Evolutionary conservation across 164 flowering plant genomes (phyloP), one percentile per base, ranked within the genome.

Genomic region (Annona cherimola): DNA sequence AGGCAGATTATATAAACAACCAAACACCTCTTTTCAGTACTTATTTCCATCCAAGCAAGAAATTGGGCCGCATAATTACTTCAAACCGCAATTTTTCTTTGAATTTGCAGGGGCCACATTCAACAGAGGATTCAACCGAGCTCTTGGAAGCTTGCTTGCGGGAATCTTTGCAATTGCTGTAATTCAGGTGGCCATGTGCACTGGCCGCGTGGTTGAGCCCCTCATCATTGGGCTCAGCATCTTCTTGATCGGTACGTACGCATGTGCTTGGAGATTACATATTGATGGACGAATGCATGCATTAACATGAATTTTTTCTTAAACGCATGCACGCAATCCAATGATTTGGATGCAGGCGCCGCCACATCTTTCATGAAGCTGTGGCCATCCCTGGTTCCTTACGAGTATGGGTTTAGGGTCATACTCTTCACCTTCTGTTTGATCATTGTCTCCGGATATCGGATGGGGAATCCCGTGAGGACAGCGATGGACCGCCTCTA

Each of bases 91-190:
- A 26, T 26, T 26, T 26, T 26, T 26, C 35, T 26, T 26, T 26
- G 35, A 26, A 50, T 39, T 12, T 43, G 20, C 9, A 92, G 97
- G 97, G 20, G 87, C 91, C 5, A 92, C 97, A 12, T 89, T 89
- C 46, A 90, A 88, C 69, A 75, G 86, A 73, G 97, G 97, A 67
- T 86, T 92, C 85, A 92, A 92, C 74, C 79, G 96, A 42, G 94
- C 92, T n/a, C 83, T 92, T 3, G 97, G 97, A 73, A 92, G 96
- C 77, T 73, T 90, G 71, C 84, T 89, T 46, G 97, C 97, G 1
- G 97, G 94, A 76, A 71, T 87, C 67, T 74, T 92, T 1, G 96
- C 93, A 14, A 75, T 92, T 57, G 74, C 71, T 12, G 74, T 88
- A 20, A 86, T 80, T 72, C 87, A 89, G 81, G 61, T 85, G 8